Percentiles rank a stretch among this genome's conserved stretches.
phyloP scores from a whole-genome alignment of 768 basidiomycete genomes.

The Wakefieldia striispora region DNA sequence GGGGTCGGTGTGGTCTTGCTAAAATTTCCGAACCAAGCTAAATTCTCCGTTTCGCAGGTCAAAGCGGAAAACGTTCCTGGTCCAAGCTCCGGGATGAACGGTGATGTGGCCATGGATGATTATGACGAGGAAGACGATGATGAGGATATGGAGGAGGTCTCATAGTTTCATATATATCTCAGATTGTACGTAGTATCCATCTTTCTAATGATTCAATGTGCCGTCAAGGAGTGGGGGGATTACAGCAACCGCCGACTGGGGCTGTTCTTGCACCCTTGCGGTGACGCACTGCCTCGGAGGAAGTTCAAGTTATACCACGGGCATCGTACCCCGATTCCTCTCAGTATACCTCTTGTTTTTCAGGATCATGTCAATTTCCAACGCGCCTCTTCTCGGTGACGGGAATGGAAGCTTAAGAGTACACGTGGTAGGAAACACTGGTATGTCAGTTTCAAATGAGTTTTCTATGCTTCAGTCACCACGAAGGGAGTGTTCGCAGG shows the following conservation, averaged over 20 bases:
- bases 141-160: constrained; percentile 71
- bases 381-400: constrained; percentile 40
- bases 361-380: constrained; percentile 12
- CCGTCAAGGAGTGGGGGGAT: too few relatives aligned
- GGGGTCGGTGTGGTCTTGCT: constrained; percentile 41
- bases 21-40: background rate
- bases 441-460: constrained; percentile 30
- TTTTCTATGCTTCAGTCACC: background rate
- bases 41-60: constrained; percentile 29
- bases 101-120: constrained; percentile 38
- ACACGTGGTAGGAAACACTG: constrained; percentile 51
- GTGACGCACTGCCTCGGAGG: too few relatives aligned
- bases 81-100: constrained; percentile 28
- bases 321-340: too few relatives aligned
- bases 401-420: constrained; percentile 45
- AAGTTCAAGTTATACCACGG: too few relatives aligned
- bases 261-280: too few relatives aligned
- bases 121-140: constrained; percentile 52
- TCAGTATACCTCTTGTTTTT: too few relatives aligned
- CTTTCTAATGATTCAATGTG: too few relatives aligned
- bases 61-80: constrained; percentile 47
- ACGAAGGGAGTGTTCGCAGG: constrained; percentile 23
- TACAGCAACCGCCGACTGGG: too few relatives aligned
- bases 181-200: too few relatives aligned
- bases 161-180: constrained; percentile 34